Percentiles rank a stretch among this genome's conserved stretches.
phyloP scores from a whole-genome alignment of 257 asterid genomes.

The Perilla frutescens region DNA sequence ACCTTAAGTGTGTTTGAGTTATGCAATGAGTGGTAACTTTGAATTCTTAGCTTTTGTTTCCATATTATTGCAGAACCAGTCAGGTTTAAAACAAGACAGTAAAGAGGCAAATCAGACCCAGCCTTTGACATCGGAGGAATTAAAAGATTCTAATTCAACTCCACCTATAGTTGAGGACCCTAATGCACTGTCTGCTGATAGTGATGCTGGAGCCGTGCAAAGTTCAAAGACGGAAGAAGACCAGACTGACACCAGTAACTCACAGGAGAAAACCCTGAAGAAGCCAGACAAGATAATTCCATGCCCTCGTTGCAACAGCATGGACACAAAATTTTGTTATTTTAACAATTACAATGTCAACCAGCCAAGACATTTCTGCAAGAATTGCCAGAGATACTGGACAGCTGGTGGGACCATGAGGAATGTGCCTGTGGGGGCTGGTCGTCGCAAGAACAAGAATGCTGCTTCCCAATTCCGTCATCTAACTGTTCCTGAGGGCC shows the following conservation, averaged over 20 bases:
- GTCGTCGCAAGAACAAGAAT: conserved; percentile 53
- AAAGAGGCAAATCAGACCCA: conserved; percentile 39
- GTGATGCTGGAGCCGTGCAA: conserved; percentile 38
- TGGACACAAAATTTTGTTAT: conserved; percentile 57
- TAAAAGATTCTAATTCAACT: conserved; percentile 36
- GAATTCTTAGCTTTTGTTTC: conserved; percentile 14
- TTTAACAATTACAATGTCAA: conserved; percentile 56
- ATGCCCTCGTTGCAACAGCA: conserved; percentile 60
- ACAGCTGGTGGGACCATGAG: conserved; percentile 62
- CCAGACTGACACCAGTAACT: conserved; percentile 32
- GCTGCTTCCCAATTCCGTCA: conserved; percentile 39
- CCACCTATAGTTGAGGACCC: conserved; percentile 23
- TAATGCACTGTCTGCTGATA: conserved; percentile 34
- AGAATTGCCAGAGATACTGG: conserved; percentile 60
- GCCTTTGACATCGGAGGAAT: conserved; percentile 42
- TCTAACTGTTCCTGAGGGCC: conserved; percentile 38
- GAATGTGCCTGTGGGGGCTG: conserved; percentile 57
- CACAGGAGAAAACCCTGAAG: conserved; percentile 46
- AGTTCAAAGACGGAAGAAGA: conserved; percentile 37
- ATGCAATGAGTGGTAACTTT: background rate
- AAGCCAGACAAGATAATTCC: conserved; percentile 54
- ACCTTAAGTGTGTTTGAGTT: background rate
- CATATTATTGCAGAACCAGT: conserved; percentile 38
- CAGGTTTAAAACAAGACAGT: conserved; percentile 29
- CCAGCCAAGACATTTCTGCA: conserved; percentile 58